phyloP scores from a whole-genome alignment of 2,329 filamentous ascomycete species.

The Botryotinia narcissicola region DNA sequence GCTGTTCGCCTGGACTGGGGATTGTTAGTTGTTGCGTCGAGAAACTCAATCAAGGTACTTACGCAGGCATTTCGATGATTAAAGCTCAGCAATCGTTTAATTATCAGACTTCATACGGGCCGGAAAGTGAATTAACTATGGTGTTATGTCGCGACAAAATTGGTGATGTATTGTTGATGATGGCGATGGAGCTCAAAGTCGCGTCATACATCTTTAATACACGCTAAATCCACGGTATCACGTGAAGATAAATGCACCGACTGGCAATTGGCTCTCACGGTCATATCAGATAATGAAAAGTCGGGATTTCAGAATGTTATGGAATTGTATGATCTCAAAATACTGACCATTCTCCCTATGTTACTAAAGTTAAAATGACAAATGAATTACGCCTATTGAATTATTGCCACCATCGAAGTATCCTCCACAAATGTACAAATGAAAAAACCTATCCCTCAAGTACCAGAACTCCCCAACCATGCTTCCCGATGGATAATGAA shows the following conservation, averaged over 20 bases:
- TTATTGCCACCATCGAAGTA: slow-evolving; percentile 26
- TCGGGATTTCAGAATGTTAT: neutral
- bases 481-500: slow-evolving; percentile 25
- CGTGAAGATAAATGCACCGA: neutral
- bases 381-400: slow-evolving; percentile 33
- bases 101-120: slow-evolving; percentile 2
- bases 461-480: slow-evolving; percentile 33
- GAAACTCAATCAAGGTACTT: slow-evolving; percentile 30
- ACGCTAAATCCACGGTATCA: slow-evolving; percentile 20
- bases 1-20: slow-evolving; percentile 66
- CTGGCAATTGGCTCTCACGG: neutral
- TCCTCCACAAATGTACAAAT: slow-evolving; percentile 30
- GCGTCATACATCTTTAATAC: slow-evolving; percentile 11
- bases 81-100: slow-evolving; percentile 16
- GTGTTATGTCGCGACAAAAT: neutral
- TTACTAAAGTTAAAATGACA: slow-evolving; percentile 25
- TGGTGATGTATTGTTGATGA: neutral
- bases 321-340: slow-evolving; percentile 6
- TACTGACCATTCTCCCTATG: slow-evolving; percentile 19
- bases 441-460: slow-evolving; percentile 23
- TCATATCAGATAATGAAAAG: neutral
- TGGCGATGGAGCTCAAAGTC: neutral
- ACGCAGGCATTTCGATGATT: slow-evolving; percentile 46
- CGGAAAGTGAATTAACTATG: neutral
- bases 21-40: slow-evolving; percentile 21